Conservation (phyloP, 2,329 filamentous ascomycete genomes). For the Clonostachys byssicola region DNA sequence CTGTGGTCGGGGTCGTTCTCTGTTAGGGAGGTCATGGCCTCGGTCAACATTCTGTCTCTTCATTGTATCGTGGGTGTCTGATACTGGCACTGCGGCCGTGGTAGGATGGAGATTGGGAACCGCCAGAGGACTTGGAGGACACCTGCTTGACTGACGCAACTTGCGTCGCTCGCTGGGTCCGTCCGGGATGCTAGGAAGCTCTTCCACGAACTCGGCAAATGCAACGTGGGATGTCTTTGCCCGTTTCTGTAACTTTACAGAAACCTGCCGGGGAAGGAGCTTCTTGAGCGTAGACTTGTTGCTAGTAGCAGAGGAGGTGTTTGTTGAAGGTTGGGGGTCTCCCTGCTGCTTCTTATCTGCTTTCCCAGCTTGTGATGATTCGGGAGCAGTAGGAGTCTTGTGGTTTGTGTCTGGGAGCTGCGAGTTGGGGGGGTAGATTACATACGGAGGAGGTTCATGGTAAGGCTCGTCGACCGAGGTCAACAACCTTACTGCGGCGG, state of each 20-base stretch:
- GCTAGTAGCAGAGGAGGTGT: too few relatives aligned
- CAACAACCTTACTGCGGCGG: constrained; percentile 54
- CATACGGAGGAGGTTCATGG: constrained; percentile 48
- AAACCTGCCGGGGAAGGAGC: constrained; percentile 1
- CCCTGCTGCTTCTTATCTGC: background rate
- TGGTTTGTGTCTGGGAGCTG: too few relatives aligned
- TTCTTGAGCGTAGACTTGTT: too few relatives aligned
- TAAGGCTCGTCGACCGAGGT: constrained; percentile 57
- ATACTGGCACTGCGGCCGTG: background rate
- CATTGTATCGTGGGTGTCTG: background rate
- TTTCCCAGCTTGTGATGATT: background rate
- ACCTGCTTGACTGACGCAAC: constrained; percentile 18
- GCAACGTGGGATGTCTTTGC: constrained; percentile 16
- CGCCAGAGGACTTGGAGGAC: constrained; percentile 9
- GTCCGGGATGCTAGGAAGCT: constrained; percentile 47
- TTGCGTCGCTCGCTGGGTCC: constrained; percentile 35
- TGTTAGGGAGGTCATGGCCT: background rate
- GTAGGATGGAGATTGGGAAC: background rate
- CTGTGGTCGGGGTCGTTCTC: constrained; percentile 17
- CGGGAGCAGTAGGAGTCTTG: background rate
- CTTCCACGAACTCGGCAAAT: constrained; percentile 21
- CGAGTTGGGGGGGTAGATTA: constrained; percentile 20
- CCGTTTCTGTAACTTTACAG: constrained; percentile 48
- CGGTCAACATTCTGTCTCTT: background rate
- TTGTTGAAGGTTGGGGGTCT: too few relatives aligned